These are phyloP conservation scores for Rhynchosporium graminicola DNA, from an alignment of 2,329 filamentous ascomycete species.

Conservation along the genomic window DNA sequence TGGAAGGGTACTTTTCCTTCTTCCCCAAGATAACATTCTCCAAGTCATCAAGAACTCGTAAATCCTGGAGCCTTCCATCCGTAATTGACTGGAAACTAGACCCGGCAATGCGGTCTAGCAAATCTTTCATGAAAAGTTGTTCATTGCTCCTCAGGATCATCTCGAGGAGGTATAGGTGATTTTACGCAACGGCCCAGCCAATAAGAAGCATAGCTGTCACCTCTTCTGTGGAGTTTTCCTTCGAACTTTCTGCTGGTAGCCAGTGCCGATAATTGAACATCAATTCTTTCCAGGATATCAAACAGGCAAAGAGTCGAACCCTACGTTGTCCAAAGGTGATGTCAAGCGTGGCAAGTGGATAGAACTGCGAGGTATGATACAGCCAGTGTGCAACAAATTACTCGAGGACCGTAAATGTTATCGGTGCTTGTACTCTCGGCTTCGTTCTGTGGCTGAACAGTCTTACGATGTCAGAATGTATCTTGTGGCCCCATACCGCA, in stretches of 20 bases:
- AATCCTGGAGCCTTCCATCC: too few relatives aligned
- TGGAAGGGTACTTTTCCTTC: neutral
- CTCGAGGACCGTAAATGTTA: neutral
- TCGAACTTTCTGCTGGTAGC: neutral
- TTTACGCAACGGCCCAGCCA: slow-evolving; percentile 22
- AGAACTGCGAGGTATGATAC: slow-evolving; percentile 12
- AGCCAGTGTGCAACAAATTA: slow-evolving; percentile 17
- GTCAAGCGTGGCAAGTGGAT: neutral
- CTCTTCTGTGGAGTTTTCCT: neutral
- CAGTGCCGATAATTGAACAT: slow-evolving; percentile 21
- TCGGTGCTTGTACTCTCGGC: too few relatives aligned
- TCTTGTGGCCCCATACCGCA: too few relatives aligned
- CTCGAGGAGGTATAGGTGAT: slow-evolving; percentile 10
- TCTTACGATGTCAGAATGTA: too few relatives aligned
- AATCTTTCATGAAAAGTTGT: too few relatives aligned
- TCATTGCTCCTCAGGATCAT: neutral
- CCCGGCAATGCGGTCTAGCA: too few relatives aligned
- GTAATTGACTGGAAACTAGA: too few relatives aligned
- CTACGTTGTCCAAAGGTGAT: neutral
- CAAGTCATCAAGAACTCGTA: neutral
- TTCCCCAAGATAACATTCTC: neutral
- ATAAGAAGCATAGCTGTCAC: slow-evolving; percentile 1
- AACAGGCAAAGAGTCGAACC: slow-evolving; percentile 3
- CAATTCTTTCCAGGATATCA: slow-evolving; percentile 14
- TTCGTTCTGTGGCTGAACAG: too few relatives aligned